Percentiles rank a stretch among this genome's conserved stretches.
Conservation (phyloP, 108 stramenopile genomes). For the Pseudonitzschia multiseries region DNA sequence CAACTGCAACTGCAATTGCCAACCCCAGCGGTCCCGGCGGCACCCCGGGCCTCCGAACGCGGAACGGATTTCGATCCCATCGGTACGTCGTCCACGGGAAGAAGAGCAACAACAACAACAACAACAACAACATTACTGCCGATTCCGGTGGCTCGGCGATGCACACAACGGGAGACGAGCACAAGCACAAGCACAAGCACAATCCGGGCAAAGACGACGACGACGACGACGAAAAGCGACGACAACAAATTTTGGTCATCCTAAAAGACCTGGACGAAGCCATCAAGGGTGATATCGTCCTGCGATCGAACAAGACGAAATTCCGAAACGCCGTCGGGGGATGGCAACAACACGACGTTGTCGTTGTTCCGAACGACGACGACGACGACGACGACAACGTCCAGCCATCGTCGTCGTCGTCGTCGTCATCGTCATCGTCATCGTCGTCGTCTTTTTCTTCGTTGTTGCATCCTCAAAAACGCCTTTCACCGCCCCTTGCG, state of each 20-base stretch:
- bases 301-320: conserved; percentile 21
- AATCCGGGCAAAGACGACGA: neutral
- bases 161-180: neutral
- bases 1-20: neutral
- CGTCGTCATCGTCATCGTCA: neutral
- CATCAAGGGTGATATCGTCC: conserved; percentile 26
- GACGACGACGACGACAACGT: no score
- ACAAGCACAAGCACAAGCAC: no score
- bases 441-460: neutral
- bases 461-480: no score
- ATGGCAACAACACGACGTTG: conserved; percentile 7
- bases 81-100: no score
- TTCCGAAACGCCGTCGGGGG: conserved; percentile 13
- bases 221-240: neutral
- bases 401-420: neutral
- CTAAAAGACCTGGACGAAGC: conserved; percentile 29
- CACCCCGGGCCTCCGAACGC: neutral
- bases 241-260: conserved; percentile 13
- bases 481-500: conserved; percentile 15
- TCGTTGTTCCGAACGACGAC: no score
- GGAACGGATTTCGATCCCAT: no score
- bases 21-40: no score
- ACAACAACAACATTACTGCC: neutral
- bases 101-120: no score
- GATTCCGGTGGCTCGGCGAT: no score